Base-by-base conservation (phyloP, 257 asterid species). In the Solanum microdontum region DNA sequence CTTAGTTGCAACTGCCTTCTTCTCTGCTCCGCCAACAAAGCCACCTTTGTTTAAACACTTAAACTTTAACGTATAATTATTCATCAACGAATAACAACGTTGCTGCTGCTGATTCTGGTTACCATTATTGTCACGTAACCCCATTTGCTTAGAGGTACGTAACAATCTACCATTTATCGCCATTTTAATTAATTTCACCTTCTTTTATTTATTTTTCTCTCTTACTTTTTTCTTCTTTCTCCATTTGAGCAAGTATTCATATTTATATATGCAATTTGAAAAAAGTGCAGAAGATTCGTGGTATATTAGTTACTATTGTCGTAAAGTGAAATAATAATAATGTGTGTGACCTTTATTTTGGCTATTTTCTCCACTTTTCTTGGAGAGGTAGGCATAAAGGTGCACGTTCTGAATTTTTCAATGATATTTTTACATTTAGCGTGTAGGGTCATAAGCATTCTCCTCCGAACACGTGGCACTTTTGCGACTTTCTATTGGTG, bases 201-300 rank as follows among this genome's bases (percentile, higher is more conserved):
- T 79, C 60, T 72, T 51, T 12, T 39, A 12, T 14, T 48, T 48
- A 48, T 55, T 55, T 55, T 55, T 48, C 58, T 48, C 23, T 48
- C 60, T 45, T 45, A 32, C 72, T 33, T 30, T 32, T 8, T n/a
- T 62, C 1, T 64, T 9, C 5, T 26, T 2, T 86, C 33, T 83
- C 37, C 10, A 21, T 75, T 43, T 1, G 74, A 34, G 21, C 21
- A 26, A 14, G 14, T 37, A 43, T 43, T 43, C 51, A 4, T 62
- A 11, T 10, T 3, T 58, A 19, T 48, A 87, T 11, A 90, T 91
- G 85, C 24, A 84, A 15, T 30, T 15, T 72, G 79, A 87, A 58
- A 30, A 12, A 51, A 3, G 84, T 4, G 69, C 14, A 89, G 96
- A 95, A 95, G 97, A 90, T 94, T 94, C 96, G 90, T 37, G 90